Evolutionary conservation across 345 rosid species (phyloP).

Genomic region (Erucastrum elatum): DNA sequence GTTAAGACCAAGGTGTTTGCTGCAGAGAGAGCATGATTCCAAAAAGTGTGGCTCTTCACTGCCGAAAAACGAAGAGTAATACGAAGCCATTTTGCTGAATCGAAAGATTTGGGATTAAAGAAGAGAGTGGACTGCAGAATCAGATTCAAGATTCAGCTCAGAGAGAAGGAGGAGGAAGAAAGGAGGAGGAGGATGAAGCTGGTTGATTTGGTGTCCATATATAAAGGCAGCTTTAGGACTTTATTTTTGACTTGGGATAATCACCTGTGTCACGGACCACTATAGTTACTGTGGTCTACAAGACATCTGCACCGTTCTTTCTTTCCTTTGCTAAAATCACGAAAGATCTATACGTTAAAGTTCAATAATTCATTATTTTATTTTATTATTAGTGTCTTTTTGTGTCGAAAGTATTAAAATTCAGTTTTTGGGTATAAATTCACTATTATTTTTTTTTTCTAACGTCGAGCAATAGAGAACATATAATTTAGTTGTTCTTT

Average conservation of each 20-base stretch:
- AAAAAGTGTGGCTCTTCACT: conserved; percentile 63
- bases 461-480: no score
- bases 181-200: conserved; percentile 11
- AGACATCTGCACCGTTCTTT: neutral
- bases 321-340: neutral
- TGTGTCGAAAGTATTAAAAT: no score
- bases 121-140: neutral
- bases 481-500: neutral
- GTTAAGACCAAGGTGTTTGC: conserved; percentile 63
- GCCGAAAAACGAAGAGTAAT: conserved; percentile 21
- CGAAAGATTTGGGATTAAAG: neutral
- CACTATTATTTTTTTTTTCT: no score
- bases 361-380: conserved; percentile 30
- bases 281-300: neutral
- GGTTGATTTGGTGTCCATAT: conserved; percentile 14
- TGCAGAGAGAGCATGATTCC: conserved; percentile 72
- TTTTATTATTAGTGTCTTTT: no score
- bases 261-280: neutral
- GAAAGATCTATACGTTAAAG: conserved; percentile 33
- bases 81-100: conserved; percentile 34
- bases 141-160: conserved; percentile 17
- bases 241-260: neutral
- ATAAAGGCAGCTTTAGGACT: conserved; percentile 29
- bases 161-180: neutral
- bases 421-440: no score